Base-by-base conservation (phyloP, 1,284 basidiomycete genomes). In the Naganishia sp. region DNA sequence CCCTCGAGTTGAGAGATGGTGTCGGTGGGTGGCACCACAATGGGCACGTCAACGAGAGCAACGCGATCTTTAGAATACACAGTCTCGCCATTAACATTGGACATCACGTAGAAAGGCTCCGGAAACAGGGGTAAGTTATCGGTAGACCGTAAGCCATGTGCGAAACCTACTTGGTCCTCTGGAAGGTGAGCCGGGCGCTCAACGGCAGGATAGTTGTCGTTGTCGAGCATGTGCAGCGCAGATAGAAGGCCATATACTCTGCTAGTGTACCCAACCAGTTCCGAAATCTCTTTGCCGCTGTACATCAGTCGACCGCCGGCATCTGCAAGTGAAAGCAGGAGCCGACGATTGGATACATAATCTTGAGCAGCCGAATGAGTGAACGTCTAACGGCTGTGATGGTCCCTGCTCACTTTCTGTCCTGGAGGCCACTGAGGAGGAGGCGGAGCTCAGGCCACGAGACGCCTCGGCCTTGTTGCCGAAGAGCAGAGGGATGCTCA, bases 291-390 rank as follows among this genome's bases (percentile, higher is more conserved):
- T 74, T 82, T 83, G 64, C 80, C 81, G 3, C 79, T 80, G 66
- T 81, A 81, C 81, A 82, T 82, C 49, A 96, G 81, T 43, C 93
- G 84, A 2, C 94, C 93, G 23, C 94, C 95, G 0, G 94, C 95
- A 73, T 99, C 94, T 3, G 94, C 94, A 6, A 97, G 85, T 0
- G 94, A 94, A 42, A 98, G 84, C 2, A 98, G 84, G 4, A 98
- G 84, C 23, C 94, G 86, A n/a, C 94, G 86, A 69, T 94, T 96
- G 25, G 94, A 95, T 65, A 98, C 93, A 78, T 98, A 98, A n/a
- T 88, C 91, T 92, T 69, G 4, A 56, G 18, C 15, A 51, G 21
- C 61, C 69, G 46, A 18, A 43, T 43, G 35, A 32, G 52, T 67
- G 55, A 65, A 21, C 11, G 28, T 21, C 18, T 23, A 10, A 23